Evolutionary conservation across 208 protist genomes (phyloP).

Genomic region (Spongospora subterranea): DNA sequence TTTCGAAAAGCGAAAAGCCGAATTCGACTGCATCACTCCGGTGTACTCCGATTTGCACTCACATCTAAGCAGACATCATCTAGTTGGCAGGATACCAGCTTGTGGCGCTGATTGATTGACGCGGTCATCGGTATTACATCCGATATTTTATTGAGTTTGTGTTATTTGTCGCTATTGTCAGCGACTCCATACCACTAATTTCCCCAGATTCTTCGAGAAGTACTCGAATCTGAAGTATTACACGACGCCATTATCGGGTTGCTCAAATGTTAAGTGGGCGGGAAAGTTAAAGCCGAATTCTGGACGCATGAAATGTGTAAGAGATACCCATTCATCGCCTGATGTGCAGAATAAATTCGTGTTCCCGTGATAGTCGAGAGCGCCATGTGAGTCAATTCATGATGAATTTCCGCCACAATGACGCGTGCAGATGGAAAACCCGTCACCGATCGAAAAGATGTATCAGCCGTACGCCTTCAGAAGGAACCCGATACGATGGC

Average conservation of each 20-base stretch:
- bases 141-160: neutral
- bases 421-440: no score
- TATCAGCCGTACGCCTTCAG: no score
- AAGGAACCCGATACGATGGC: no score
- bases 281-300: neutral
- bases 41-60: no score
- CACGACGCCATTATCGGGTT: slow-evolving; percentile 34
- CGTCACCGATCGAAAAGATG: no score
- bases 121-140: slow-evolving; percentile 6
- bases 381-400: no score
- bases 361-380: no score
- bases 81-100: no score
- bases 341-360: neutral
- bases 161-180: no score
- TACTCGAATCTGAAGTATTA: slow-evolving; percentile 49
- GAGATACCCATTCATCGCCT: neutral
- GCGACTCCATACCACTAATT: slow-evolving; percentile 57
- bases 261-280: slow-evolving; percentile 53
- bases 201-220: slow-evolving; percentile 40
- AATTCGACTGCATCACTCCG: slow-evolving; percentile 30
- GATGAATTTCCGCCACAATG: no score
- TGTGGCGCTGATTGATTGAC: slow-evolving; percentile 29
- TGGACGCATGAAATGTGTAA: neutral
- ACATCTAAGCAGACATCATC: no score
- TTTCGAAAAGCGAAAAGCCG: neutral